Base-by-base conservation (phyloP, 345 rosid genomes). In the Combretum micranthum region DNA sequence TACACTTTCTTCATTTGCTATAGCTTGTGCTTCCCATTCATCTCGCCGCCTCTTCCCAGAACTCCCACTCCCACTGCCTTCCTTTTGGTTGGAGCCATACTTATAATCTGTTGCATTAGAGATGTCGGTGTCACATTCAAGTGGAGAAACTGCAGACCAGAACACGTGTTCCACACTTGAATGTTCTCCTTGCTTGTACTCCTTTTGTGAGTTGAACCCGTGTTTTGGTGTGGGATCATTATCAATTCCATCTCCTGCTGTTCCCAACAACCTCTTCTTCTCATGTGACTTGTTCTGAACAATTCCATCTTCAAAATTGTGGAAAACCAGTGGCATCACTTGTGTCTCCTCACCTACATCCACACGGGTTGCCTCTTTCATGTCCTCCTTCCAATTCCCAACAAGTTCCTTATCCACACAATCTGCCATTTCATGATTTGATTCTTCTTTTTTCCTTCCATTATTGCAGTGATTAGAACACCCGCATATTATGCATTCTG, bases 41-140 rank as follows among this genome's bases (percentile, higher is more conserved):
- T 23, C 47, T 15, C 43, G 52, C 53, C 44, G 46, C 42, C 54
- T 55, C 44, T 62, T 69, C 52, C 64, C 59, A 13, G 65, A 66
- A 55, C 55, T 66, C 17, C 44, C 52, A 55, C 55, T 66, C 17
- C 32, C 52, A 13, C 56, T 22, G 2, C 51, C 18, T 22, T 65
- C 69, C 52, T 20, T 48, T 15, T 64, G 48, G 12, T 23, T 20
- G 42, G 50, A 55, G 32, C 43, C 22, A 53, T 14, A 19, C n/a
- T 42, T 53, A 20, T 48, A 55, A 39, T 49, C 20, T n/a, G 45
- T 15, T 20, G 37, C 54, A 52, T 47, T 48, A 3, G 47, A 32
- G 60, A 46, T 22, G 51, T 14, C 45, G 20, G 43, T 18, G 52
- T 44, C 21, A 22, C 51, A 14, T 18, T 42, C 16, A 37, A 15